These are phyloP conservation scores for Durio zibethinus DNA, from an alignment of 345 rosid genomes.

Conservation along the genomic window DNA sequence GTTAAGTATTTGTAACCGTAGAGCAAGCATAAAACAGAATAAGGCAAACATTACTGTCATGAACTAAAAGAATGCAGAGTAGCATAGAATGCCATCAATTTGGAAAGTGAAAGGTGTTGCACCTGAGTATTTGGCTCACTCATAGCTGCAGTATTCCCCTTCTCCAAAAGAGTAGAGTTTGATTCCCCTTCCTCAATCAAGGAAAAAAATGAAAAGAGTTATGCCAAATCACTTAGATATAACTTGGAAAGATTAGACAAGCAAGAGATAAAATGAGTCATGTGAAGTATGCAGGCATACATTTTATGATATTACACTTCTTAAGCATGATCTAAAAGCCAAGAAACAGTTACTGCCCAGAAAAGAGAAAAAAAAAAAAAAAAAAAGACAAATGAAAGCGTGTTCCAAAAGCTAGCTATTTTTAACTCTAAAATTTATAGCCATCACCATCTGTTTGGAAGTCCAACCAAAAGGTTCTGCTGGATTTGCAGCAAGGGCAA, in stretches of 20 bases:
- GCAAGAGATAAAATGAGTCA: conserved; percentile 9
- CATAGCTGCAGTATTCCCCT: too few species aligned
- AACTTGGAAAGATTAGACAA: conserved; percentile 6
- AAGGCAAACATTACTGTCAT: background rate
- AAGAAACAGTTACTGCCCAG: conserved; percentile 20
- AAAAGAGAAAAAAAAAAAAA: conserved; percentile 23
- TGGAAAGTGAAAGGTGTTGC: background rate
- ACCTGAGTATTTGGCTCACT: background rate
- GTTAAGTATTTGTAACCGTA: background rate
- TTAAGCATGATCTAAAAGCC: conserved; percentile 17
- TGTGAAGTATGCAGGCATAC: conserved; percentile 15
- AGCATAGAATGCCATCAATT: background rate
- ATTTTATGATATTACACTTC: conserved; percentile 5
- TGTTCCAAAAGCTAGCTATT: conserved; percentile 35
- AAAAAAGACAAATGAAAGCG: conserved; percentile 31
- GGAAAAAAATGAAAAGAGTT: background rate
- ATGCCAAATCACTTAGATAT: background rate
- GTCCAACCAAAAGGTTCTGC: conserved; percentile 37
- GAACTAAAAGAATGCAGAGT: background rate
- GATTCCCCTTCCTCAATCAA: background rate
- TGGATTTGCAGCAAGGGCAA: conserved; percentile 31
- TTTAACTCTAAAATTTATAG: conserved; percentile 33
- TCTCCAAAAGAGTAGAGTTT: background rate
- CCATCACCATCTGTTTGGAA: conserved; percentile 39
- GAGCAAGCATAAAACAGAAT: background rate